These are phyloP conservation scores for Cutaneotrichosporon cyanovorans DNA, from an alignment of 1,284 basidiomycete species.

Conservation along the genomic window DNA sequence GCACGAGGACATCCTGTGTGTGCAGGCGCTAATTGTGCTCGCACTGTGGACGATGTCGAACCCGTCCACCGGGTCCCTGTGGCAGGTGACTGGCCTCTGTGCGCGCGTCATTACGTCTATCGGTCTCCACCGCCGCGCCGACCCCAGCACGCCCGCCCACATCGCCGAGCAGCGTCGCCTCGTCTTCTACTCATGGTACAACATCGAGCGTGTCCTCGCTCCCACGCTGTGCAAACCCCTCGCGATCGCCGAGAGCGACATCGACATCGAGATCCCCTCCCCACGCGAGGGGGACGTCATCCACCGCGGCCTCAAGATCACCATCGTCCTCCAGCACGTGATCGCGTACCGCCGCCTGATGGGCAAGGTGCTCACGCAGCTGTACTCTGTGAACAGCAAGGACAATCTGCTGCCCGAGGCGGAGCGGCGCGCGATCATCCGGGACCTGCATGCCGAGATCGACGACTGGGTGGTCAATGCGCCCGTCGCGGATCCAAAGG, in stretches of 20 bases:
- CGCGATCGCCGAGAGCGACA: conserved; percentile 26
- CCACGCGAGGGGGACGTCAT: conserved; percentile 11
- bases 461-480: conserved; percentile 20
- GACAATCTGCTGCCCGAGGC: conserved; percentile 22
- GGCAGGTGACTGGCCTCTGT: conserved; percentile 28
- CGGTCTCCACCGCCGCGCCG: conserved; percentile 27
- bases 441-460: conserved; percentile 17
- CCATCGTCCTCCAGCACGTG: conserved; percentile 15
- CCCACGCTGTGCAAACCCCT: conserved; percentile 26
- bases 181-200: conserved; percentile 33
- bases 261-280: conserved; percentile 25
- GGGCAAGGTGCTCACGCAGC: conserved; percentile 20
- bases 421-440: conserved; percentile 18
- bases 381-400: conserved; percentile 23
- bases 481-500: conserved; percentile 7
- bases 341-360: conserved; percentile 23
- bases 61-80: conserved; percentile 22
- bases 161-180: conserved; percentile 23
- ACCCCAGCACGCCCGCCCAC: conserved; percentile 8
- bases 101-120: conserved; percentile 24
- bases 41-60: conserved; percentile 24
- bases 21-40: conserved; percentile 26
- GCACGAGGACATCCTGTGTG: conserved; percentile 25
- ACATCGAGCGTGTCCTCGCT: conserved; percentile 29
- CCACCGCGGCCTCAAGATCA: conserved; percentile 11